Evolutionary conservation across 2,329 filamentous ascomycete genomes (phyloP), one percentile per base, ranked within the genome.

Genomic region (Colletotrichum eremochloae): DNA sequence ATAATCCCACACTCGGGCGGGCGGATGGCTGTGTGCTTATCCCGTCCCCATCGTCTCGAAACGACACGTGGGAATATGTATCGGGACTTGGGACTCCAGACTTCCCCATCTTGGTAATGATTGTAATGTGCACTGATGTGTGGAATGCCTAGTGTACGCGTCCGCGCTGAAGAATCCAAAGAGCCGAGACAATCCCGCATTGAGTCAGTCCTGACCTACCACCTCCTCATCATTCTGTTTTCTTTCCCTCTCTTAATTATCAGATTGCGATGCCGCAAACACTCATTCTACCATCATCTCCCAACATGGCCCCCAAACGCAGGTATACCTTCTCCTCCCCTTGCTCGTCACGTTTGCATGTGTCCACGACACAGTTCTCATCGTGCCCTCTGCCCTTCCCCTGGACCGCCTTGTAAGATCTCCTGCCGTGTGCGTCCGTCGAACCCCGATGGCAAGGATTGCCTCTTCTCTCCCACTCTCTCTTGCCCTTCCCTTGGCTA

Each of bases 41-140:
- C 38, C n/a, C 12, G 31, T 40, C 44, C 5, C 60, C 60, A 40
- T 40, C 33, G 20, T 50, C 60, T 63, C 46, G 46, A 63, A 63
- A 38, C 60, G 33, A 18, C 44, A 40, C 33, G 60, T 38, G 58
- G 40, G 7, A 9, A 7, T 62, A 5, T n/a, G n/a, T 62, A 12
- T 33, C 40, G 24, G 38, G 20, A 46, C 29, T 24, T 46, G 44
- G 18, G 9, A 24, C 29, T 36, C 46, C 18, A 0, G 12, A 33
- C 52, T 53, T 9, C 7, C 20, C 14, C 18, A 20, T 18, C 14
- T 31, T 18, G 12, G 14, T 18, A 29, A 24, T 24, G 24, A 24
- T 24, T 24, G 24, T 24, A 24, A 44, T 14, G 15, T 5, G 12
- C 11, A 9, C 15, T 9, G 18, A 36, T 11, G 33, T 62, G n/a